Evolutionary conservation across 129 eudicot genomes (phyloP), one percentile per base, ranked within the genome.

Genomic region (Cynara cardunculus): DNA sequence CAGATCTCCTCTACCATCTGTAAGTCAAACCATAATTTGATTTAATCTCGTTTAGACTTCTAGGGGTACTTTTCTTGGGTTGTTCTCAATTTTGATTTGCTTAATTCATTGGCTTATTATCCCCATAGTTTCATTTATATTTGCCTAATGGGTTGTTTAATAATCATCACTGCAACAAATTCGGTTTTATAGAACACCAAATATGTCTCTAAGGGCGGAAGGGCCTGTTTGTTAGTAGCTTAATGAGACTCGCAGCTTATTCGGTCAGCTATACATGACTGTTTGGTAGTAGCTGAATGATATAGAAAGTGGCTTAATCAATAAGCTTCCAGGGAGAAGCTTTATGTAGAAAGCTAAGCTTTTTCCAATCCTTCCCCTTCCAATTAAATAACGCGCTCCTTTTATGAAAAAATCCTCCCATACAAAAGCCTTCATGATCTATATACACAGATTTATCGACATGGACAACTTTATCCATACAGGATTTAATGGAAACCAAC

Each of bases 1-100:
- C 94, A 89, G 89, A 84, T 94, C 98, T 65, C 98, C 97, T 3
- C 78, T 80, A 49, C 90, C 91, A 37, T 79, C 95, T 87, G 97
- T 94, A 94, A 94, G 98, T 91, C 26, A 69, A 32, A 67, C 65
- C 62, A 14, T 18, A 2, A 28, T 19, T 67, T 69, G 5, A 41
- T 41, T 13, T 28, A 5, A 14, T 7, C 74, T 78, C n/a, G 18
- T 49, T 18, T 78, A 67, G 13, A 3, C 13, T 61, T 30, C 5
- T n/a, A 75, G 59, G 62, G 62, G 7, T 14, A 27, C 61, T 71
- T 22, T 46, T 14, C 24, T 16, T 16, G 31, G n/a, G 19, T 9
- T 71, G n/a, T 19, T 19, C 31, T 72, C 1, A 72, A 18, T 32
- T 71, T 71, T 77, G 30, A 39, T 46, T 65, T 49, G 71, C 25